Conservation (phyloP, 805 yeast species). For the Pichia paraexigua region DNA sequence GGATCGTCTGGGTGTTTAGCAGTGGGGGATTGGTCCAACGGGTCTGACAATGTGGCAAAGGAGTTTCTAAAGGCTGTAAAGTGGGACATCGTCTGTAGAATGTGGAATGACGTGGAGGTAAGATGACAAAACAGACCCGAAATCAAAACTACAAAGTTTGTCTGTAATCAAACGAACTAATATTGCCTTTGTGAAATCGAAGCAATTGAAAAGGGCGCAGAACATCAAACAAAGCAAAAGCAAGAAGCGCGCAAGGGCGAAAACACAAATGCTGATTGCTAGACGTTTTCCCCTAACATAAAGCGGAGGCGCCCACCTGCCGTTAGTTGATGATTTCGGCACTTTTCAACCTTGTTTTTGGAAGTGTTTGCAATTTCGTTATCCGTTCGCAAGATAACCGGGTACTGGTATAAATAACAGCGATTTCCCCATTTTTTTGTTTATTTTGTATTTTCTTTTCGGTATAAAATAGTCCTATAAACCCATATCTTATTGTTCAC, state of each 20-base stretch:
- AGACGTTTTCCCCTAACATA: neutral
- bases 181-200: neutral
- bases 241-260: neutral
- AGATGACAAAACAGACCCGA: neutral
- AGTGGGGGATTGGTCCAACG: neutral
- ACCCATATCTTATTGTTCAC: neutral
- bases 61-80: constrained; percentile 3
- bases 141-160: no score
- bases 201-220: neutral
- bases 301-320: neutral
- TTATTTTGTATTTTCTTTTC: neutral
- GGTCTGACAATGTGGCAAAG: constrained; percentile 8
- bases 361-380: neutral
- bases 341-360: neutral
- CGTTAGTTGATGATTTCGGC: neutral
- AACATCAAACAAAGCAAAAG: neutral
- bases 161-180: no score
- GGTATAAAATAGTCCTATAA: no score
- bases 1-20: neutral
- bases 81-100: neutral
- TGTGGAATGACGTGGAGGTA: neutral
- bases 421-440: neutral
- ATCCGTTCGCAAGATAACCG: neutral
- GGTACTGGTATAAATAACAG: neutral
- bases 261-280: neutral